Base-by-base conservation (phyloP, 768 basidiomycete genomes). In the Collybia mongolica region DNA sequence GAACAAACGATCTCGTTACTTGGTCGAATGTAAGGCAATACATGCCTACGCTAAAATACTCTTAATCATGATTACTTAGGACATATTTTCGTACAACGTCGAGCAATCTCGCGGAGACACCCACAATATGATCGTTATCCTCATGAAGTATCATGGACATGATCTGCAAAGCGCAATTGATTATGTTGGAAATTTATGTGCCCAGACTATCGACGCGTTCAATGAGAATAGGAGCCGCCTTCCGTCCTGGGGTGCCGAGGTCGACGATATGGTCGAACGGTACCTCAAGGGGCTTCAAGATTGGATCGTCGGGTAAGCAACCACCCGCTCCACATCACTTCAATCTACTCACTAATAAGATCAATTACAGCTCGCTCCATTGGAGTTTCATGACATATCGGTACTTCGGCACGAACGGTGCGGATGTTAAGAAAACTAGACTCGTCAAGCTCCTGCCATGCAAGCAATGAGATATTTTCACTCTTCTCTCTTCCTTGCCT, bases 1-100 rank as follows among this genome's bases (percentile, higher is more conserved):
- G 80, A 17, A 75, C 88, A 17, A 90, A 90, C 51, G 89, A 90
- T 56, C 72, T 90, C 47, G 85, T 90, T 47, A 82, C 86, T n/a
- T 89, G 86, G 87, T 88, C 88, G 17, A 91, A 91, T 60, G 88
- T 88, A 65, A 60, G 81, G 3, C 60, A 44, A 39, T 40, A 39
- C 39, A 24, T 51, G 32, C 32, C 18, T 26, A 29, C 43, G 41
- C 36, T 26, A n/a, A 17, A 46, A 44, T 41, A 55, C 53, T 39
- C 49, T 48, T 17, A 42, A 26, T 26, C 7, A 12, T 14, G 9
- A 28, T 35, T 24, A 29, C 6, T 29, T 50, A 87, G 86, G 87
- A 88, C 54, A 83, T 88, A 29, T 84, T 85, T 61, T 89, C 86
- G 1, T 90, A 85, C 65, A 87, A 88, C 52, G 79, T 81, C 39